These are phyloP conservation scores for Phaeosphaeriaceae sp. DNA, from an alignment of 2,329 filamentous ascomycete species.

Conservation along the genomic window DNA sequence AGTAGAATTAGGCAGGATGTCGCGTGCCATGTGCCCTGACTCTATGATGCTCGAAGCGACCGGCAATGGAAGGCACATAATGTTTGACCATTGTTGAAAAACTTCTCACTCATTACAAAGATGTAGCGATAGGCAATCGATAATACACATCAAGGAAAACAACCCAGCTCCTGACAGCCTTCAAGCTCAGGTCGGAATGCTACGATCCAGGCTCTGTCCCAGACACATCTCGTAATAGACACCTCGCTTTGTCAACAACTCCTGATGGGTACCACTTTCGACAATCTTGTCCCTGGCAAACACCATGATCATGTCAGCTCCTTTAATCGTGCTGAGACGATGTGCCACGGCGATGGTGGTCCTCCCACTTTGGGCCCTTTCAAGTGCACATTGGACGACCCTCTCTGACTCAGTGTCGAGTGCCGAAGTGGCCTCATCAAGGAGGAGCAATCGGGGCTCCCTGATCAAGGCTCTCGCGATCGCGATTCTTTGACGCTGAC, in stretches of 20 bases:
- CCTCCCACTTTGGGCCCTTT: slow-evolving; percentile 81
- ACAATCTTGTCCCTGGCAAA: slow-evolving; percentile 87
- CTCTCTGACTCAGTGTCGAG: slow-evolving; percentile 63
- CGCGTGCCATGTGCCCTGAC: no score
- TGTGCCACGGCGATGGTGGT: slow-evolving; percentile 97
- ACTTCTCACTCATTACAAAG: no score
- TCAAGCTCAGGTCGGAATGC: slow-evolving; percentile 20
- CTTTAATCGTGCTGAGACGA: slow-evolving; percentile 89
- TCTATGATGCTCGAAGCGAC: no score
- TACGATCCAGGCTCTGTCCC: slow-evolving; percentile 51
- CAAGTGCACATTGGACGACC: slow-evolving; percentile 80
- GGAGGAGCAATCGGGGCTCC: slow-evolving; percentile 80
- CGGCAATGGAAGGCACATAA: no score
- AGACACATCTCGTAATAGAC: slow-evolving; percentile 56
- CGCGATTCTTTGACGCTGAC: slow-evolving; percentile 93
- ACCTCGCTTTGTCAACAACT: slow-evolving; percentile 48
- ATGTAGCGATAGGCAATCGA: not conserved
- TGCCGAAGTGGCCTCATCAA: slow-evolving; percentile 47
- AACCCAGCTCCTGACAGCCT: not conserved
- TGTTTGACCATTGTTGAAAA: no score
- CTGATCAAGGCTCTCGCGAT: slow-evolving; percentile 91
- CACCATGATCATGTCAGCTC: slow-evolving; percentile 92
- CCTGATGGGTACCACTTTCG: slow-evolving; percentile 72
- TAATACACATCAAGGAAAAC: not conserved
- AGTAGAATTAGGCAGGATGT: no score